Percentiles rank a stretch among this genome's conserved stretches.
phyloP scores from a whole-genome alignment of 495 filamentous ascomycete species.

The Talaromyces stipitatus region DNA sequence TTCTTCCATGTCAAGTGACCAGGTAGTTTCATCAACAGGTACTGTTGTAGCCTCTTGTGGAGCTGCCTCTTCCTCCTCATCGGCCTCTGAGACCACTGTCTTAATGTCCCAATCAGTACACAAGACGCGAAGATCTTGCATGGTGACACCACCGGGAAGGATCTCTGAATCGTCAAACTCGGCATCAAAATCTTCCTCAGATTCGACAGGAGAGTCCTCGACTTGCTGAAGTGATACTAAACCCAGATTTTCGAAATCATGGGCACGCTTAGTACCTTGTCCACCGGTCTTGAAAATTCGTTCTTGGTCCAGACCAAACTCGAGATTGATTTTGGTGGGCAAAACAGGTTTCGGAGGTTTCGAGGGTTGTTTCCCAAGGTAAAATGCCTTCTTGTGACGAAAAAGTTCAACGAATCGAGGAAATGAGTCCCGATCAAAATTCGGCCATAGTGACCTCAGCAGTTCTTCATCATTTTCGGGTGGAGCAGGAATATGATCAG shows the following conservation, averaged over 20 bases:
- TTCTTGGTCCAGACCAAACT: conserved; percentile 74
- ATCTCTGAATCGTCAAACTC: conserved; percentile 45
- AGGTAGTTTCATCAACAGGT: conserved; percentile 45
- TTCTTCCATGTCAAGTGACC: conserved; percentile 38
- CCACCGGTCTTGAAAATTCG: conserved; percentile 65
- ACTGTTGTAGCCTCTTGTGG: conserved; percentile 16
- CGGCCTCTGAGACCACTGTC: conserved; percentile 30
- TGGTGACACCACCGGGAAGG: conserved; percentile 54
- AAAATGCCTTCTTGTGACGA: conserved; percentile 63
- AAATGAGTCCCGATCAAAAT: conserved; percentile 56
- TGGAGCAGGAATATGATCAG: conserved; percentile 43
- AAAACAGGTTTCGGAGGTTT: conserved; percentile 75
- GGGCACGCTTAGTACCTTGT: conserved; percentile 43
- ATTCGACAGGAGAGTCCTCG: conserved; percentile 49
- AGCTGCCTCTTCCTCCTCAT: conserved; percentile 20
- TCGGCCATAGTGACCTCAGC: conserved; percentile 60
- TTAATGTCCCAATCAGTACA: conserved; percentile 76
- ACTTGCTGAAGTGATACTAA: conserved; percentile 49
- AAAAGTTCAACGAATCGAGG: conserved; percentile 68
- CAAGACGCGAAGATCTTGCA: conserved; percentile 67
- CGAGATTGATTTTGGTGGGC: conserved; percentile 79
- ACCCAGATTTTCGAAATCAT: conserved; percentile 49
- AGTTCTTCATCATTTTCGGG: conserved; percentile 60
- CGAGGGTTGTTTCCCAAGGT: conserved; percentile 56
- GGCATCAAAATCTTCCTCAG: conserved; percentile 51